A percentile compares a stretch with the other conserved stretches of the same genome.
Conservation (phyloP, 2,329 filamentous ascomycete species). For the Nothomitra cinnamomea region DNA sequence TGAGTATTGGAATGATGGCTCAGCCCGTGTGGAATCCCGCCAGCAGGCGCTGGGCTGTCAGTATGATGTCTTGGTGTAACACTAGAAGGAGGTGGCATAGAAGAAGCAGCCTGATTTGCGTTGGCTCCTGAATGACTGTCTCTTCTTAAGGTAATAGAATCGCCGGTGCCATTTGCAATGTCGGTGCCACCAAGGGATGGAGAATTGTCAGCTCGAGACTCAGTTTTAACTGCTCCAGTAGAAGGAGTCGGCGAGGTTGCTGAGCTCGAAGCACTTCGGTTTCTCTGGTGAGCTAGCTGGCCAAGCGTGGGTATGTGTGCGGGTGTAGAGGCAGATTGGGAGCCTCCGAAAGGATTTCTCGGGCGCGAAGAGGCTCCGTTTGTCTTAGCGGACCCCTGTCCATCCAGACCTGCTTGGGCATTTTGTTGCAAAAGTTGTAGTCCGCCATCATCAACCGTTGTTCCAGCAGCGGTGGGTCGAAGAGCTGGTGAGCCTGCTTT, state of each 20-base stretch:
- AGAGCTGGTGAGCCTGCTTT: conserved; percentile 20
- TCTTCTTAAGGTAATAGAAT: conserved; percentile 11
- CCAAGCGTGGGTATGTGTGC: conserved; percentile 10
- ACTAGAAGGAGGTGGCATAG: conserved; percentile 23
- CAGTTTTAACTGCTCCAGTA: conserved; percentile 20
- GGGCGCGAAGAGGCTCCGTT: conserved; percentile 11
- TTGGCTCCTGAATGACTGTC: conserved; percentile 14
- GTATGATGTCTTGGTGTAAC: conserved; percentile 21
- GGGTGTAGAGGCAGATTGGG: conserved; percentile 1
- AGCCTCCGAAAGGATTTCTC: conserved; percentile 18
- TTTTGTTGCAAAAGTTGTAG: conserved; percentile 34
- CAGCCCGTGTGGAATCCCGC: not conserved
- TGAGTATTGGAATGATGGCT: conserved; percentile 14
- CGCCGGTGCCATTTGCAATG: conserved; percentile 9
- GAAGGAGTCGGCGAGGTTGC: conserved; percentile 9
- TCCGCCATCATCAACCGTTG: conserved; percentile 37
- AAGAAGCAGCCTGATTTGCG: conserved; percentile 15
- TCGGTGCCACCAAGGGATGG: conserved; percentile 25
- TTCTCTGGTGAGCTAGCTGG: not conserved
- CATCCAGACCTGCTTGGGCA: conserved; percentile 32
- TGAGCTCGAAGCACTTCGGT: conserved; percentile 12
- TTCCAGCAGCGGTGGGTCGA: conserved; percentile 19
- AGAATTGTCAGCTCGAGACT: conserved; percentile 22
- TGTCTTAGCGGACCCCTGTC: conserved; percentile 8
- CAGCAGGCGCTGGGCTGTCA: conserved; percentile 24